phyloP scores from a whole-genome alignment of 2,329 filamentous ascomycete species.

The Leptodontidium sp. region DNA sequence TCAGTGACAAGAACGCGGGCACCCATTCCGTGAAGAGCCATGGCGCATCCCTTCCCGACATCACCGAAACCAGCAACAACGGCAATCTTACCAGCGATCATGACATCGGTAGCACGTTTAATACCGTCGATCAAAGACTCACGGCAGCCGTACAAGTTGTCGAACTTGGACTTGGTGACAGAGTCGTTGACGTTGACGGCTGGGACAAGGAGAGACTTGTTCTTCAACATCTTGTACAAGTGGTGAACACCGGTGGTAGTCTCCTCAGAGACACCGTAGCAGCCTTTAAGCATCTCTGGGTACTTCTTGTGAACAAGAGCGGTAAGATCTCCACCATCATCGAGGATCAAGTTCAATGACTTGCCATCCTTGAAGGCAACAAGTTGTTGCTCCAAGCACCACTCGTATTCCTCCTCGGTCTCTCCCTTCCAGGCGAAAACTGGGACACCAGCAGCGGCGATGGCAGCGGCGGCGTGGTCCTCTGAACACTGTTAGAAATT shows the following conservation, averaged over 20 bases:
- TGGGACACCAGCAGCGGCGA: slow-evolving; percentile 84
- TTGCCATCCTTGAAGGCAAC: slow-evolving; percentile 95
- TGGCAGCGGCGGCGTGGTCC: slow-evolving; percentile 96
- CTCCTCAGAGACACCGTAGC: slow-evolving; percentile 99
- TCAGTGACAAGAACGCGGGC: slow-evolving; percentile 96
- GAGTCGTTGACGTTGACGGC: slow-evolving; percentile 99
- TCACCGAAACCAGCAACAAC: slow-evolving; percentile 99
- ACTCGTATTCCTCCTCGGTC: slow-evolving; percentile 99
- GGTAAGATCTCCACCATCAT: slow-evolving; percentile 97
- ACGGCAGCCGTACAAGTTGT: slow-evolving; percentile 99
- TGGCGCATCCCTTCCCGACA: slow-evolving; percentile 97
- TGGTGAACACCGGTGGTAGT: slow-evolving; percentile 99
- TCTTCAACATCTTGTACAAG: slow-evolving; percentile 98
- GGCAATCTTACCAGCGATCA: slow-evolving; percentile 99
- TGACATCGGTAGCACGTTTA: slow-evolving; percentile 99
- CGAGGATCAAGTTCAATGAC: slow-evolving; percentile 98
- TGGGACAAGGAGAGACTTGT: slow-evolving; percentile 86
- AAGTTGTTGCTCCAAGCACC: slow-evolving; percentile 99
- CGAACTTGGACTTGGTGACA: slow-evolving; percentile 99
- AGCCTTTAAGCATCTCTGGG: slow-evolving; percentile 97
- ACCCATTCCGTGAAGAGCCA: slow-evolving; percentile 96
- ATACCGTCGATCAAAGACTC: slow-evolving; percentile 99
- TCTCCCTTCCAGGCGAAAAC: slow-evolving; percentile 82
- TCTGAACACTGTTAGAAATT: background rate
- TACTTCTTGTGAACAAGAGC: slow-evolving; percentile 97